A percentile compares a stretch with the other conserved stretches of the same genome.
Evolutionary conservation across 345 rosid genomes (phyloP).

Genomic region (rapeseed (Brassica napus)): DNA sequence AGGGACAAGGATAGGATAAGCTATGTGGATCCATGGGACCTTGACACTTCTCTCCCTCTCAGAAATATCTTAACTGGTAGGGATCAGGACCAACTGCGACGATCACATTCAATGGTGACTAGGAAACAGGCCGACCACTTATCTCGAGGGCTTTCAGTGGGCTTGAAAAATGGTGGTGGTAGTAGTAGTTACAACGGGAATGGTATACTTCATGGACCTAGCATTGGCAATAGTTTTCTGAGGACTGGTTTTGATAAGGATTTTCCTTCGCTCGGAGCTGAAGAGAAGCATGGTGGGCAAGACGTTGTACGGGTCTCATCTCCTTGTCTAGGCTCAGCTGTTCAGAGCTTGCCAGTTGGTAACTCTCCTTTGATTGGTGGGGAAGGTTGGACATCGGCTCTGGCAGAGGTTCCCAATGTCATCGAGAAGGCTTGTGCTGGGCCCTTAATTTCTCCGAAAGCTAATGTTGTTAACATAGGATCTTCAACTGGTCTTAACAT

Average conservation of each 20-base stretch:
- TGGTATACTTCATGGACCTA: background rate
- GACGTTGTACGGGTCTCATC: background rate
- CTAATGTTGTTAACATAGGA: background rate
- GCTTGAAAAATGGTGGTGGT: background rate
- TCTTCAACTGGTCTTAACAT: background rate
- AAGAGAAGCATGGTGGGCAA: background rate
- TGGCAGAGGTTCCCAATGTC: background rate
- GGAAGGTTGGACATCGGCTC: background rate
- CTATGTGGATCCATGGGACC: background rate
- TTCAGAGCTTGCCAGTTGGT: background rate
- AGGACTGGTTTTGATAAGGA: background rate
- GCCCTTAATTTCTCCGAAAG: background rate
- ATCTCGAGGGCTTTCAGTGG: background rate
- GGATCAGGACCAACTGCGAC: background rate
- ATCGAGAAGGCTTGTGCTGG: background rate
- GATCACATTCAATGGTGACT: background rate
- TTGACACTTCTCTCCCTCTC: background rate
- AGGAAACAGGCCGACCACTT: background rate
- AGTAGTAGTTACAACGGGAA: background rate
- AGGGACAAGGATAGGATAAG: background rate
- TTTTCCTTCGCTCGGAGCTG: background rate
- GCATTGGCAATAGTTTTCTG: background rate
- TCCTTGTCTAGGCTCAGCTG: background rate
- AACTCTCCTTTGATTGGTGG: background rate
- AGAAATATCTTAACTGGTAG: background rate